Conservation (phyloP, 2,329 filamentous ascomycete genomes). For the Remersonia thermophila region DNA sequence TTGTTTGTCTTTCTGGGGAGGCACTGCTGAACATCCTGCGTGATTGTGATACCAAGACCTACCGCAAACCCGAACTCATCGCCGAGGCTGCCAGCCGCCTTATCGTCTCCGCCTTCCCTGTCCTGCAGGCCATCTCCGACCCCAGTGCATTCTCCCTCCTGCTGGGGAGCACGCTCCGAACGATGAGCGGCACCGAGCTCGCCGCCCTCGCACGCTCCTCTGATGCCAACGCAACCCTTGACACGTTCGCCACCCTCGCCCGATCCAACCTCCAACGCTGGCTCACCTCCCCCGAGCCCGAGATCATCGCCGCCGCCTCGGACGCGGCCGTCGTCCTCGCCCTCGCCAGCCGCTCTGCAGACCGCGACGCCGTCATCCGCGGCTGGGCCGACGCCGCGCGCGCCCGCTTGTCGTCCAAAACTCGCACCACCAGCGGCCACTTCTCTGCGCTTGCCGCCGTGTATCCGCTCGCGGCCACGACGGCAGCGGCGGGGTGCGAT, state of each 20-base stretch:
- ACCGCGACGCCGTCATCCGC: slow-evolving; percentile 28
- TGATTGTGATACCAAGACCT: slow-evolving; percentile 30
- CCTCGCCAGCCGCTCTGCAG: slow-evolving; percentile 27
- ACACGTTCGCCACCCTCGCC: slow-evolving; percentile 14
- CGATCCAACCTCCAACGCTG: slow-evolving; percentile 29
- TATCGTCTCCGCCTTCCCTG: slow-evolving; percentile 38
- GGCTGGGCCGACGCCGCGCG: slow-evolving; percentile 36
- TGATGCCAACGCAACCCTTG: slow-evolving; percentile 1
- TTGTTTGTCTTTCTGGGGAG: slow-evolving; percentile 17
- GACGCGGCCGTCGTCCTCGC: slow-evolving; percentile 39
- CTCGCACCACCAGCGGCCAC: slow-evolving; percentile 35
- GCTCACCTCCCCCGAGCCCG: slow-evolving; percentile 38
- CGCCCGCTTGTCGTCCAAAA: slow-evolving; percentile 21
- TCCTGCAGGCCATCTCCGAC: slow-evolving; percentile 26
- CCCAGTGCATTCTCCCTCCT: too few species aligned
- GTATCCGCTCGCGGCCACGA: slow-evolving; percentile 31
- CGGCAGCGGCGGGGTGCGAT: slow-evolving; percentile 5
- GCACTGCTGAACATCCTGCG: slow-evolving; percentile 27
- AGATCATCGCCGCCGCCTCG: slow-evolving; percentile 37
- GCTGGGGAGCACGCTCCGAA: too few species aligned
- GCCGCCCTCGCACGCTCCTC: slow-evolving; percentile 8
- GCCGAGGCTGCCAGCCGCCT: slow-evolving; percentile 50
- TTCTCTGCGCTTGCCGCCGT: slow-evolving; percentile 41
- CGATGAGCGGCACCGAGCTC: slow-evolving; percentile 9
- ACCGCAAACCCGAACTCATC: slow-evolving; percentile 51